Evolutionary conservation across 1,139 yeast genomes (phyloP).

Genomic region (Taphrina flavorubra): DNA sequence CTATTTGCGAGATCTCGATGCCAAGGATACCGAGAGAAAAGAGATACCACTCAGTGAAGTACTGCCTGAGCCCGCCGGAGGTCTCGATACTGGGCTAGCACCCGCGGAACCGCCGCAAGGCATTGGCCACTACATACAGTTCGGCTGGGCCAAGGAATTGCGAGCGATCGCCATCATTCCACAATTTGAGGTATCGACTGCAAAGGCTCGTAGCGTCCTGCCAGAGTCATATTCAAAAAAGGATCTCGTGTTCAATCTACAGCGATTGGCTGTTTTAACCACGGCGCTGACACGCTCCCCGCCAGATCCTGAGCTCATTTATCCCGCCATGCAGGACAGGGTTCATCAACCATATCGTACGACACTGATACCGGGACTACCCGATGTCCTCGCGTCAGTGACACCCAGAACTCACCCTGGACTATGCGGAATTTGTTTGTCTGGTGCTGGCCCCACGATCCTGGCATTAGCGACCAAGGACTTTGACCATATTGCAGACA

Average conservation of each 20-base stretch:
- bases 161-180: constrained; percentile 92
- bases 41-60: constrained; percentile 85
- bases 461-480: constrained; percentile 88
- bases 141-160: constrained; percentile 79
- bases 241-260: constrained; percentile 87
- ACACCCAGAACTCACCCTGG: constrained; percentile 86
- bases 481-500: constrained; percentile 80
- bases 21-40: constrained; percentile 71
- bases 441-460: constrained; percentile 98
- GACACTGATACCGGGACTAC: constrained; percentile 75
- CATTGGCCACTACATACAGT: constrained; percentile 88
- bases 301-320: constrained; percentile 81
- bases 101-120: constrained; percentile 84
- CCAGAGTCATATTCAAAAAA: constrained; percentile 79
- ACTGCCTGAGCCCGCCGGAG: constrained; percentile 77
- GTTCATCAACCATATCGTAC: constrained; percentile 95
- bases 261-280: constrained; percentile 73
- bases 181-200: constrained; percentile 90
- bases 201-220: constrained; percentile 83
- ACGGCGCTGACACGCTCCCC: constrained; percentile 83
- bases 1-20: constrained; percentile 77
- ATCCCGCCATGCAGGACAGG: constrained; percentile 95
- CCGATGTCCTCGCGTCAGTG: constrained; percentile 76
- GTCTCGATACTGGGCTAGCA: constrained; percentile 65
- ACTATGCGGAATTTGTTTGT: constrained; percentile 86